Evolutionary conservation across 257 asterid genomes (phyloP), one percentile per base, ranked within the genome.

Genomic region (Petrea volubilis): DNA sequence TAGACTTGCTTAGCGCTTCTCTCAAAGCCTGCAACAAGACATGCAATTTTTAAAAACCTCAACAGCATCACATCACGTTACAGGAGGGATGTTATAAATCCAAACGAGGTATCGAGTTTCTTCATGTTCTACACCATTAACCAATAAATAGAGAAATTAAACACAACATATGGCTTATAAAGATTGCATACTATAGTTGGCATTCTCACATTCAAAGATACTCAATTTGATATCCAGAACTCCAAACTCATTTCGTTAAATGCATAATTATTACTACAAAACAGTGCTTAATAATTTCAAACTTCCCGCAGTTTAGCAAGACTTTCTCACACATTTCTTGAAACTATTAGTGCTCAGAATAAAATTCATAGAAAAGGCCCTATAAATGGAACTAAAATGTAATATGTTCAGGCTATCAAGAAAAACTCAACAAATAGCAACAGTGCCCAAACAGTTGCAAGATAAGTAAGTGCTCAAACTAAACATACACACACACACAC

Each of bases 21-120:
- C 97, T 85, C 78, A 85, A 77, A 57, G 86, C 93, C 97, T 92
- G 65, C 80, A 77, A 64, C 65, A 59, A 58, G 38, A 55, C 50
- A 56, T 43, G 40, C 10, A 63, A 44, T 2, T 27, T 6, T 23
- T 4, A 3, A 46, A 20, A 58, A 57, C 28, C 64, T 33, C n/a
- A 29, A 41, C 9, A 63, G 40, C 14, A 31, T 40, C 58, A 6
- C 27, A 24, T 4, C 0, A 0, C 38, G 14, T 29, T 24, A 27
- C 1, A 3, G 27, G 43, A 46, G 14, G 20, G 7, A 24, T 36
- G 33, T 44, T 23, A 5, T 62, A 72, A 27, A 47, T 41, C 55
- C 55, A 1, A 13, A 38, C 18, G 0, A 28, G 8, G 36, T 23
- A 17, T 38, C 27, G n/a, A 13, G 29, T 0, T 71, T 58, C 69